Percentiles rank a stretch among this genome's conserved stretches.
These are phyloP conservation scores for Wickerhamiella siamensis DNA, from an alignment of 805 yeast genomes.

Conservation along the genomic window DNA sequence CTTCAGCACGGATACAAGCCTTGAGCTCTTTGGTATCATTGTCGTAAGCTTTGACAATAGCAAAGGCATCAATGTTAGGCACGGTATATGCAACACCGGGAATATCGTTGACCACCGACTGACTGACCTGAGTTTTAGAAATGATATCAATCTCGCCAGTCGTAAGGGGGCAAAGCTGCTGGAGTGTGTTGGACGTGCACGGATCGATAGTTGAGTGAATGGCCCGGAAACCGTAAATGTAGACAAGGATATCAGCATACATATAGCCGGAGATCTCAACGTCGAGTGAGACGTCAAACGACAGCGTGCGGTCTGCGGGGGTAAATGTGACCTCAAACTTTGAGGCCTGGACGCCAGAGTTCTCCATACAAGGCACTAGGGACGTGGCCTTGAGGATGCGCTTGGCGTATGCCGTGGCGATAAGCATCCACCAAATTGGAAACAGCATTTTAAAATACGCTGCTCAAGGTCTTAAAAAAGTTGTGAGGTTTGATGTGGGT, in stretches of 20 bases:
- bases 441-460: background rate
- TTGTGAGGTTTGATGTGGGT: no score
- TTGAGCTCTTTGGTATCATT: constrained; percentile 29
- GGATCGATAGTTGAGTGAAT: constrained; percentile 44
- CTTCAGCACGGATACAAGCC: constrained; percentile 65
- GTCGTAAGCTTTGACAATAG: constrained; percentile 37
- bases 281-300: constrained; percentile 53
- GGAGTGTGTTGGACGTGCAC: constrained; percentile 47
- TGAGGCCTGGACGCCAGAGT: constrained; percentile 57
- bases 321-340: constrained; percentile 61
- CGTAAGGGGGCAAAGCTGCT: constrained; percentile 77
- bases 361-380: constrained; percentile 73
- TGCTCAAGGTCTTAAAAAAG: no score
- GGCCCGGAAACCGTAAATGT: constrained; percentile 73
- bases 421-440: background rate
- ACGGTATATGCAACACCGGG: constrained; percentile 80
- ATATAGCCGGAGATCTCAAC: constrained; percentile 56
- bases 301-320: constrained; percentile 54
- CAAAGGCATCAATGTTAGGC: constrained; percentile 77
- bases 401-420: constrained; percentile 8
- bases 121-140: constrained; percentile 42
- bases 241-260: constrained; percentile 55
- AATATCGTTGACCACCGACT: constrained; percentile 37
- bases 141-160: constrained; percentile 73
- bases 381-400: constrained; percentile 49